phyloP scores from a whole-genome alignment of 23 red algal genomes.

The Gracilaria vermiculophylla region DNA sequence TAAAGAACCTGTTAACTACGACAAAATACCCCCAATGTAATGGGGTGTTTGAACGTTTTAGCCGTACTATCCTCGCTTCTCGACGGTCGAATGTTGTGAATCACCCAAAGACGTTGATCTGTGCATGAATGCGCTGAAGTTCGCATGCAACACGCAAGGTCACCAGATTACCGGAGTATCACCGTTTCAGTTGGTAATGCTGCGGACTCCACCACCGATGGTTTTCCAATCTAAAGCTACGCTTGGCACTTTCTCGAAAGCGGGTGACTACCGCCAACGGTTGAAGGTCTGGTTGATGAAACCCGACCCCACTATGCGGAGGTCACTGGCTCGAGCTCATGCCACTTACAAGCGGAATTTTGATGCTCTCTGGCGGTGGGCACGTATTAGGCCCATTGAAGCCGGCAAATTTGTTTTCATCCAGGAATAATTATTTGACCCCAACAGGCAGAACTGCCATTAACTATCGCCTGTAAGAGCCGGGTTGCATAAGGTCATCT shows the following conservation, averaged over 20 bases:
- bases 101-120: neutral
- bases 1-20: slow-evolving; percentile 21
- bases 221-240: neutral
- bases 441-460: neutral
- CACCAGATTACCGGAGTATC: neutral
- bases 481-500: no score
- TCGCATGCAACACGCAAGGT: slow-evolving; percentile 11
- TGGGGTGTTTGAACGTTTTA: slow-evolving; percentile 39
- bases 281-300: neutral
- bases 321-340: neutral
- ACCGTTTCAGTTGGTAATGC: neutral
- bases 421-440: neutral
- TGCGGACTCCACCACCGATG: neutral
- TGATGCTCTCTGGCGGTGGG: neutral
- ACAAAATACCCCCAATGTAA: slow-evolving; percentile 34
- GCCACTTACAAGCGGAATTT: neutral
- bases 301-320: neutral
- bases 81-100: neutral
- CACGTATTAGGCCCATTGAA: neutral
- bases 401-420: neutral
- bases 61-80: slow-evolving; percentile 1
- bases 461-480: slow-evolving; percentile 10
- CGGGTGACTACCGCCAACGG: neutral
- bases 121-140: neutral
- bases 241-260: neutral